A percentile compares a stretch with the other conserved stretches of the same genome.
Evolutionary conservation across 116 monocot species (phyloP).

Genomic region (Cymodocea nodosa): DNA sequence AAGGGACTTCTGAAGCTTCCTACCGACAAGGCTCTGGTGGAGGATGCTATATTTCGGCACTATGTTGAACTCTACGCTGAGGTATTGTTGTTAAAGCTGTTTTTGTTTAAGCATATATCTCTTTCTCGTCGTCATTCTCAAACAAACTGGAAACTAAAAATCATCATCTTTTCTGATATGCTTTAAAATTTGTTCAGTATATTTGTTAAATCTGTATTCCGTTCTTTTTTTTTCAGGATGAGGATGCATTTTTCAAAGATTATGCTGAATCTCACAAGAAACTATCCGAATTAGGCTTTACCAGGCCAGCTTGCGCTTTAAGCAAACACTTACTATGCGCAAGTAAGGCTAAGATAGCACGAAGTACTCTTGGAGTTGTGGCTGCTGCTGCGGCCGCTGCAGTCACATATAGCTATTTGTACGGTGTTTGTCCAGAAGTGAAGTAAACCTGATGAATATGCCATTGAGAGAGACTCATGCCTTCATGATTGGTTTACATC

Average conservation of each 20-base stretch:
- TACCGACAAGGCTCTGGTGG: slow-evolving; percentile 61
- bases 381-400: slow-evolving; percentile 39
- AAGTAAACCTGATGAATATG: not conserved
- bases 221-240: slow-evolving; percentile 37
- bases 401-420: slow-evolving; percentile 52
- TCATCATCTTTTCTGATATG: too few relatives aligned
- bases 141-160: too few relatives aligned
- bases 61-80: slow-evolving; percentile 83
- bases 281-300: slow-evolving; percentile 86
- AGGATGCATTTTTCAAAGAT: slow-evolving; percentile 82
- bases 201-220: not conserved
- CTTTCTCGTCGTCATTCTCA: too few relatives aligned
- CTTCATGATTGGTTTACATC: too few relatives aligned
- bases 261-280: slow-evolving; percentile 97
- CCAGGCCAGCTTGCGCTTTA: slow-evolving; percentile 6
- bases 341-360: slow-evolving; percentile 24
- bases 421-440: slow-evolving; percentile 32
- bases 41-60: slow-evolving; percentile 47
- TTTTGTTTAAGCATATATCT: too few relatives aligned
- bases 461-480: too few relatives aligned
- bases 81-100: not conserved
- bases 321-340: slow-evolving; percentile 8
- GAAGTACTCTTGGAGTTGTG: slow-evolving; percentile 60
- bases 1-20: slow-evolving; percentile 80
- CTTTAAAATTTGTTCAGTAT: too few relatives aligned